Evolutionary conservation across 192 early-diverging fungal genomes (phyloP).

Genomic region (Backusella macrospora): DNA sequence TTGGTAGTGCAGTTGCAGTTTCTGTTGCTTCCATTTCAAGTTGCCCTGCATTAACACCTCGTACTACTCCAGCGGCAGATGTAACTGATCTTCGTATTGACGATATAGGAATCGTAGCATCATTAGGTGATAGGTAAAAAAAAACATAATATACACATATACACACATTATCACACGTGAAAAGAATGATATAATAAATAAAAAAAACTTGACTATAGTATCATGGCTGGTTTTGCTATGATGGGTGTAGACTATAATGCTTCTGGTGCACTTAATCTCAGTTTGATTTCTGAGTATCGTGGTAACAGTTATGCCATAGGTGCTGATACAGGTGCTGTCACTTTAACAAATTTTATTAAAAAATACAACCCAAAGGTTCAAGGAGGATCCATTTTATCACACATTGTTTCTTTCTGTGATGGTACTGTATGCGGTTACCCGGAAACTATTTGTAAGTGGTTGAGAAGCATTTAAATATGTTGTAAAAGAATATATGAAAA

Average conservation of each 20-base stretch:
- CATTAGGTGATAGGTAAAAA: conserved; percentile 51
- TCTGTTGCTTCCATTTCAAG: conserved; percentile 6
- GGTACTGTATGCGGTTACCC: conserved; percentile 1
- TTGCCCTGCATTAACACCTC: conserved; percentile 50
- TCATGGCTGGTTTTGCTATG: conserved; percentile 56
- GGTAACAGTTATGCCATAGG: conserved; percentile 57
- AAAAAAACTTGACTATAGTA: too few relatives aligned
- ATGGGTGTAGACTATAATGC: conserved; percentile 40
- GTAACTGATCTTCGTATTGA: conserved; percentile 58
- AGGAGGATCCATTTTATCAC: conserved; percentile 49
- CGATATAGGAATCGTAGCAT: conserved; percentile 57
- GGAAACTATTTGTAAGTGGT: background rate
- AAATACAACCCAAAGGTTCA: conserved; percentile 39
- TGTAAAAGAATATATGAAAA: background rate
- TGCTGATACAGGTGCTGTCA: conserved; percentile 46
- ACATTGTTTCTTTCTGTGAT: conserved; percentile 33
- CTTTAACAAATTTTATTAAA: conserved; percentile 53
- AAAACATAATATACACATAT: too few relatives aligned
- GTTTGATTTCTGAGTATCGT: conserved; percentile 47
- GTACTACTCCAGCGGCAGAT: conserved; percentile 33
- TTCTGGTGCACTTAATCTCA: conserved; percentile 34
- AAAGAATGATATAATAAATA: too few relatives aligned
- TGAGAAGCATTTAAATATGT: background rate
- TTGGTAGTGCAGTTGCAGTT: background rate
- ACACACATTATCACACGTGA: too few relatives aligned